These are phyloP conservation scores for Ceratocystis alfenasii DNA, from an alignment of 2,329 filamentous ascomycete species.

Conservation along the genomic window DNA sequence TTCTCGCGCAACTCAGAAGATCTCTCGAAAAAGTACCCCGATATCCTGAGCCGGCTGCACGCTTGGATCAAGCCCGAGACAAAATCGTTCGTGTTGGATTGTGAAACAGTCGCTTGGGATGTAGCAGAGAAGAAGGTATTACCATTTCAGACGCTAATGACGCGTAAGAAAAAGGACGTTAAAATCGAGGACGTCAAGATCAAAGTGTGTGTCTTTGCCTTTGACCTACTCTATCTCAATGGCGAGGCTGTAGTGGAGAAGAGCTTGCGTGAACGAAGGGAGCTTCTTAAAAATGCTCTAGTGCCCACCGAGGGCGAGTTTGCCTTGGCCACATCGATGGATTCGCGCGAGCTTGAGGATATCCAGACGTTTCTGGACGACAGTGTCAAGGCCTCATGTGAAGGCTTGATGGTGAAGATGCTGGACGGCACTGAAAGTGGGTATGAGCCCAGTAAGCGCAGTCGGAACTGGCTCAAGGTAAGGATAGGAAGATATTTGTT, in stretches of 20 bases:
- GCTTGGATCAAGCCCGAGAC: slow-evolving; percentile 84
- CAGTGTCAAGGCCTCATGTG: slow-evolving; percentile 87
- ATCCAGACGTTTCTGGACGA: slow-evolving; percentile 90
- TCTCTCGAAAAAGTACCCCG: slow-evolving; percentile 92
- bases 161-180: slow-evolving; percentile 92
- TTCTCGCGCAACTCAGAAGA: slow-evolving; percentile 98
- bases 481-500: slow-evolving; percentile 19
- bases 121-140: slow-evolving; percentile 87
- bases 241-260: slow-evolving; percentile 83
- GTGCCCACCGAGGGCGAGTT: slow-evolving; percentile 77
- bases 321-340: slow-evolving; percentile 71
- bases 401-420: slow-evolving; percentile 99
- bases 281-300: slow-evolving; percentile 63
- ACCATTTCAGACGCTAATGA: slow-evolving; percentile 97
- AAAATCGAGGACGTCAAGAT: slow-evolving; percentile 91
- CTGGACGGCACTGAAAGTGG: slow-evolving; percentile 82
- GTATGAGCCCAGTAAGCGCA: slow-evolving; percentile 92
- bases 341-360: slow-evolving; percentile 81
- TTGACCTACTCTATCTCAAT: slow-evolving; percentile 87
- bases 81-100: slow-evolving; percentile 94
- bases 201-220: slow-evolving; percentile 94
- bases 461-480: slow-evolving; percentile 96
- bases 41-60: slow-evolving; percentile 77
- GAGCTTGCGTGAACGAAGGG: slow-evolving; percentile 69
- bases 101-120: slow-evolving; percentile 96